Base-by-base conservation (phyloP, 345 rosid genomes). In the Brassica juncea region DNA sequence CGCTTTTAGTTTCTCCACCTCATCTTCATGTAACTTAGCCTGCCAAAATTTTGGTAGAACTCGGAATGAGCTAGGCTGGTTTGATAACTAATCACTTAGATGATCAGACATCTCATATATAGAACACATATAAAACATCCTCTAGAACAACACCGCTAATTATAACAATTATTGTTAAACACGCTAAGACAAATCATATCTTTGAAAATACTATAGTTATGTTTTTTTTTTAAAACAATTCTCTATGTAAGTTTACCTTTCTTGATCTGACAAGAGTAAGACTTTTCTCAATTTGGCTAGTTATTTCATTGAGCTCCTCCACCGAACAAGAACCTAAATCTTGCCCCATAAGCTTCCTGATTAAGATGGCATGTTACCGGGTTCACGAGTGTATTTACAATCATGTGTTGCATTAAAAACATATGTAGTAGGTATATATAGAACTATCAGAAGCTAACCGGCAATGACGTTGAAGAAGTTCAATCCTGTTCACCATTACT, bases 321-420 rank as follows among this genome's bases (percentile, higher is more conserved):
- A 75, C 3, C 1, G 88, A 85, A 65, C 88, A 85, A 0, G 85
- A 81, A 58, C 25, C 86, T 60, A 89, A 77, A 55, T 70, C 70
- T 68, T 86, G 84, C 74, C 97, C 97, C 78, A 82, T 57, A 68
- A 91, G 78, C 82, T 81, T 89, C 83, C 96, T 86, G 6, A 32
- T 32, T 32, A 67, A 69, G 35, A 70, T 68, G 32, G 32, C 63
- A 58, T 58, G 14, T 30, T 42, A 39, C 60, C 15, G 65, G 31
- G 63, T 8, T 58, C n/a, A 58, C 4, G 15, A 11, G 32, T 25
- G 65, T 60, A 27, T 27, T 10, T 11, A 65, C 35, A 65, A 34
- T 49, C 34, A 64, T 4, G 7, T 1, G 39, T 8, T 21, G 12
- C 28, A 3, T 59, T 23, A 4, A 4, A 47, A 47, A 62, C 11